Percentiles rank a stretch among this genome's conserved stretches.
phyloP scores from a whole-genome alignment of 2,329 filamentous ascomycete genomes.

The Aspergillus neoniger region DNA sequence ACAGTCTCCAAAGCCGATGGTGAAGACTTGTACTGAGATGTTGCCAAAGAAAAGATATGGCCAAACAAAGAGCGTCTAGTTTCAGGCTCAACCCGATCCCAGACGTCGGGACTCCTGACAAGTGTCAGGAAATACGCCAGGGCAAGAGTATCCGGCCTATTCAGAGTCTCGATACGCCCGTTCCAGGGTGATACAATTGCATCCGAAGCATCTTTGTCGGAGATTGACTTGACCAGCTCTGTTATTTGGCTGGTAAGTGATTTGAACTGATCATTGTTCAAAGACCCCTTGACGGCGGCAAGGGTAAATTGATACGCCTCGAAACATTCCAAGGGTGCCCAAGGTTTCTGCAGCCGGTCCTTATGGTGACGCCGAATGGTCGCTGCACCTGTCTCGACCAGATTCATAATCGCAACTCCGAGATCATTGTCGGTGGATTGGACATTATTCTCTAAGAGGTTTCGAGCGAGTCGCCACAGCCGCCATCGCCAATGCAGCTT shows the following conservation, averaged over 20 bases:
- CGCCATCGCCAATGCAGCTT: constrained; percentile 44
- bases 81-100: constrained; percentile 33
- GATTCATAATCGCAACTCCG: constrained; percentile 20
- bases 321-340: constrained; percentile 38
- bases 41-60: constrained; percentile 35
- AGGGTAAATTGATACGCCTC: constrained; percentile 41
- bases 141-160: constrained; percentile 31
- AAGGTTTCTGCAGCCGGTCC: constrained; percentile 24
- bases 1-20: constrained; percentile 30
- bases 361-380: constrained; percentile 34
- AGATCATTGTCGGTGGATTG: constrained; percentile 26
- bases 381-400: constrained; percentile 32
- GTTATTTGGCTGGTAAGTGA: constrained; percentile 29
- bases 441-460: constrained; percentile 34
- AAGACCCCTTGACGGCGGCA: constrained; percentile 26
- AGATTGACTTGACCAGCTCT: constrained; percentile 27
- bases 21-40: constrained; percentile 29
- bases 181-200: constrained; percentile 38
- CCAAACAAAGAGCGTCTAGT: constrained; percentile 35
- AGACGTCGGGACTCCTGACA: constrained; percentile 33
- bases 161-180: constrained; percentile 39
- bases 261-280: constrained; percentile 26
- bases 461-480: constrained; percentile 41
- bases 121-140: constrained; percentile 39
- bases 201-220: constrained; percentile 26